Evolutionary conservation across 257 asterid genomes (phyloP).

Genomic region (Solanum ossicruentum): DNA sequence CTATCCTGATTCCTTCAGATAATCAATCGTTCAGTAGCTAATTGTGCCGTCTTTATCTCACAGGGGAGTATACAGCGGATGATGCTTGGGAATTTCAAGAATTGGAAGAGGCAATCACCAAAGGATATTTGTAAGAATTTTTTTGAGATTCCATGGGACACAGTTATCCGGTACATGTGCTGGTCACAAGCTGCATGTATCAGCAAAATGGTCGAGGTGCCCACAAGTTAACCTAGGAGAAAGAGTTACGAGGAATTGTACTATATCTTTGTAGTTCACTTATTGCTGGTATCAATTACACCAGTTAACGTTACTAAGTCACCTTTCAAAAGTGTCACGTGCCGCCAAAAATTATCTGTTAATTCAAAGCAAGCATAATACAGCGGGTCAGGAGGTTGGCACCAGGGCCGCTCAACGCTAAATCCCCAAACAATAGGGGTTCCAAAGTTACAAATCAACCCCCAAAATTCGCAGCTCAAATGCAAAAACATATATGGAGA

Average conservation of each 20-base stretch:
- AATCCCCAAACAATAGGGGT: no score
- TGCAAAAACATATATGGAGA: no score
- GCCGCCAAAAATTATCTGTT: no score
- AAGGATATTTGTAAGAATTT: slow-evolving; percentile 47
- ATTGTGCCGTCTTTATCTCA: background rate
- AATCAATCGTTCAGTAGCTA: background rate
- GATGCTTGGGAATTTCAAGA: slow-evolving; percentile 95
- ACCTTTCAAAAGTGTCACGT: no score
- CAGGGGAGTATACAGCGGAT: slow-evolving; percentile 82
- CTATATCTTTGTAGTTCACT: no score
- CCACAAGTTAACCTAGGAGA: background rate
- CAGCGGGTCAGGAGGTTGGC: no score
- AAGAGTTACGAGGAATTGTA: background rate
- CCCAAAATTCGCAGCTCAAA: no score
- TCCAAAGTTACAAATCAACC: no score
- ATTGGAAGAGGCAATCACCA: slow-evolving; percentile 64
- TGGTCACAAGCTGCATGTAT: background rate
- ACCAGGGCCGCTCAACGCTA: no score
- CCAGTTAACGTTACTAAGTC: no score
- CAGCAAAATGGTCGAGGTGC: background rate
- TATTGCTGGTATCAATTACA: no score
- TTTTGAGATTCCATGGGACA: background rate
- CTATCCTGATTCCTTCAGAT: background rate
- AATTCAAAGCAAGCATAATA: no score
- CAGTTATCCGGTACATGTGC: background rate